Evolutionary conservation across 495 filamentous ascomycete genomes (phyloP).

Genomic region (Cercophora sp.): DNA sequence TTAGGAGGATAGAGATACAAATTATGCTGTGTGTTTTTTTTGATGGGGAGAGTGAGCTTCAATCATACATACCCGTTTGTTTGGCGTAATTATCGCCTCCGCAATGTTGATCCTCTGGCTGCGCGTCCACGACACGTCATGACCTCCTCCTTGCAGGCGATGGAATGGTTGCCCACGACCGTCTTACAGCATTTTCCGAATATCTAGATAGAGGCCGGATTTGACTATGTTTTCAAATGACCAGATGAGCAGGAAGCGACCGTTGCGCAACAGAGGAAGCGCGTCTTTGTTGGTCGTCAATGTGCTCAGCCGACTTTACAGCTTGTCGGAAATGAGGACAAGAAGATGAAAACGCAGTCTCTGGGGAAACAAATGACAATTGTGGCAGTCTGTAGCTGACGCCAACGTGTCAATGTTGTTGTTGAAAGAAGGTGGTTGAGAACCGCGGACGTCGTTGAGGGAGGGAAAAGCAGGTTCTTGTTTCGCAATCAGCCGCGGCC

Average conservation of each 20-base stretch:
- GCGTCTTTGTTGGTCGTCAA: slow-evolving; percentile 12
- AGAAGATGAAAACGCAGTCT: slow-evolving; percentile 1
- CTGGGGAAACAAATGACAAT: too few relatives aligned
- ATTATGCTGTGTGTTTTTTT: slow-evolving; percentile 17
- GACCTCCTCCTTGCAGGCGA: slow-evolving; percentile 16
- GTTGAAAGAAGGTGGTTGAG: slow-evolving; percentile 11
- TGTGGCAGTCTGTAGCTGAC: too few relatives aligned
- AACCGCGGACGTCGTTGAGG: slow-evolving; percentile 19
- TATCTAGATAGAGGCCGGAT: slow-evolving; percentile 19
- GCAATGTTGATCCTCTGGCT: slow-evolving; percentile 14
- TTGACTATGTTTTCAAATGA: slow-evolving; percentile 19
- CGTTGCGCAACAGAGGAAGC: too few relatives aligned
- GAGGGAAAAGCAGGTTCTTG: slow-evolving; percentile 28
- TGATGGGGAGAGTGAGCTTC: slow-evolving; percentile 23
- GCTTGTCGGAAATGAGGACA: slow-evolving; percentile 3
- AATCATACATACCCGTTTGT: slow-evolving; percentile 35
- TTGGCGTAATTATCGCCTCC: slow-evolving; percentile 16
- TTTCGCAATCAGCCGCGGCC: slow-evolving; percentile 43
- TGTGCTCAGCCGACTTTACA: slow-evolving; percentile 20
- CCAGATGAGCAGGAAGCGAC: slow-evolving; percentile 16
- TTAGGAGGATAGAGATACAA: slow-evolving; percentile 22
- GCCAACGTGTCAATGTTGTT: slow-evolving; percentile 11
- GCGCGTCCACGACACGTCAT: slow-evolving; percentile 26
- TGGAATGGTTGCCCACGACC: slow-evolving; percentile 16
- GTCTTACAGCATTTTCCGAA: slow-evolving; percentile 25